Conservation (phyloP, 2,329 filamentous ascomycete genomes). For the Aschersonia sp. region DNA sequence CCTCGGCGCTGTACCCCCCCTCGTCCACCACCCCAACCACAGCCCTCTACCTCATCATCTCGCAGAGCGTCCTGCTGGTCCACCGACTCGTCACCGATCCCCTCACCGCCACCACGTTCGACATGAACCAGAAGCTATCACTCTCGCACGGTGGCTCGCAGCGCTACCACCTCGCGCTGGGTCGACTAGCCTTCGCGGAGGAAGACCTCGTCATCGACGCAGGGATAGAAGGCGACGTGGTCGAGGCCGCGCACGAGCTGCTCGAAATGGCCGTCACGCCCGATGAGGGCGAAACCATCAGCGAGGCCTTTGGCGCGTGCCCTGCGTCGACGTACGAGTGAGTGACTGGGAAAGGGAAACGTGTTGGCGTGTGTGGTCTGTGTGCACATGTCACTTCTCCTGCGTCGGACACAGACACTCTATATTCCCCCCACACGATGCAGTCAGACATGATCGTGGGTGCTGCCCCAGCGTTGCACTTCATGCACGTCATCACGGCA, state of each 20-base stretch:
- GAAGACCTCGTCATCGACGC: slow-evolving; percentile 67
- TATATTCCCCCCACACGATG: too few species aligned
- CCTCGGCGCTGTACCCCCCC: slow-evolving; percentile 2
- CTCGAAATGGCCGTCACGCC: slow-evolving; percentile 70
- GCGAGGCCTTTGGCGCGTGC: slow-evolving; percentile 24
- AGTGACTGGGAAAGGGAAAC: too few species aligned
- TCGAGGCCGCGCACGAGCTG: slow-evolving; percentile 68
- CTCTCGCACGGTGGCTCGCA: slow-evolving; percentile 60
- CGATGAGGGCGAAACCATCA: slow-evolving; percentile 40
- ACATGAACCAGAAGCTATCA: slow-evolving; percentile 59
- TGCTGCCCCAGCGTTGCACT: too few species aligned
- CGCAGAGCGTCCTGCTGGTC: slow-evolving; percentile 32
- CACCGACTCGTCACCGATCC: slow-evolving; percentile 37
- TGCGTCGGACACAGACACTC: too few species aligned
- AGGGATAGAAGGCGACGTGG: slow-evolving; percentile 62
- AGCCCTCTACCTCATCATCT: slow-evolving; percentile 30
- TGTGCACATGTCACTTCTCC: too few species aligned
- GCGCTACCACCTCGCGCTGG: slow-evolving; percentile 69
- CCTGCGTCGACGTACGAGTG: too few species aligned
- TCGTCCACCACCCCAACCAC: slow-evolving; percentile 8
- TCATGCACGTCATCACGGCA: too few species aligned
- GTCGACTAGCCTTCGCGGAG: slow-evolving; percentile 68
- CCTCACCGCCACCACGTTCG: slow-evolving; percentile 27
- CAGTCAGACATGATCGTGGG: too few species aligned
- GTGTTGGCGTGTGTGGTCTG: too few species aligned